Base-by-base conservation (phyloP, 2,329 filamentous ascomycete genomes). In the Colletotrichum endophyticum region DNA sequence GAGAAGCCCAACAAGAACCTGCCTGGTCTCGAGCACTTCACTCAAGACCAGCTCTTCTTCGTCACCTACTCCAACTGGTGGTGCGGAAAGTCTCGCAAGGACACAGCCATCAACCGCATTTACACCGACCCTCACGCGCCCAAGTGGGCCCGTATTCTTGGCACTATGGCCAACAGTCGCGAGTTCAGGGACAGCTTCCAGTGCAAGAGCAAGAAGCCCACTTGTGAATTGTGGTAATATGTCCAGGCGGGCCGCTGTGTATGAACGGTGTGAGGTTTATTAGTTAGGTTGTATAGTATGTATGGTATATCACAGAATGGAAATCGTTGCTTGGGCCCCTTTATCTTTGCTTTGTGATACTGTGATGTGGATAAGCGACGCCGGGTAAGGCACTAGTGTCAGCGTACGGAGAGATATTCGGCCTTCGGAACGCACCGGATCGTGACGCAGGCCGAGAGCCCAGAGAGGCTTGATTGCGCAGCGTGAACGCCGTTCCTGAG, bases 21-120 rank as follows among this genome's bases (percentile, higher is more conserved):
- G 19, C 92, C 92, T 0, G 93, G 93, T 0, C 82, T 95, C 8
- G 88, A 91, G 6, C 79, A 85, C 25, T 94, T 94, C 77, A 90
- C 90, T 1, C 91, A 93, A 76, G 92, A 94, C 77, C 92, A 95
- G 82, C 83, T 95, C 6, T 95, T 95, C 85, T 95, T 94, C 80
- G 87, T 95, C 34, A 89, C 89, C 3, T 95, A 91, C 81, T 89
- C 86, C 5, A 92, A 91, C 78, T 89, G 88, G 84, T 95, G 92
- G 92, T 95, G 94, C 81, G 89, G 90, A 44, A 94, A 94, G 86
- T 89, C 85, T 4, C 89, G 91, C 8, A 89, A 90, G 76, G 91
- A 92, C 79, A 86, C 88, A 8, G 90, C 91, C 7, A 87, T 92
- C 39, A 86, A 88, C 70, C 84, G 87, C 2, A 90, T 94, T 66